Conservation (phyloP, 139 green algal species). For the Haematococcus lacustris region DNA sequence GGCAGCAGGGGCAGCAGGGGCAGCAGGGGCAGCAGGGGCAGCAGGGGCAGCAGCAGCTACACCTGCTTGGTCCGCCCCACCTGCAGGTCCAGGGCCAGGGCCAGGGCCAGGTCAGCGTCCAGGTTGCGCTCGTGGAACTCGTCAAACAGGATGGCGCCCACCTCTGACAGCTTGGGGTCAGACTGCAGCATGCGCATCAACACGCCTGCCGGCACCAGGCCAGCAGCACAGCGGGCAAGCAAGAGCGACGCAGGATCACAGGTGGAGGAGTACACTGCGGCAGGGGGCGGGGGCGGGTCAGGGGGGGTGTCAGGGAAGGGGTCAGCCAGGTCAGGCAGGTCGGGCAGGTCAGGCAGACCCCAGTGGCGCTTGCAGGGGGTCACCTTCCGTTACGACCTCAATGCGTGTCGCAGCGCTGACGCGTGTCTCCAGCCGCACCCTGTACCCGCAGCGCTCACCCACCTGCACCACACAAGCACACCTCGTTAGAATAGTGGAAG, state of each 20-base stretch:
- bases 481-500: background rate
- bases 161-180: constrained; percentile 38
- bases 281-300: too few relatives aligned
- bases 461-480: background rate
- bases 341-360: background rate
- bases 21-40: too few relatives aligned
- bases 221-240: background rate
- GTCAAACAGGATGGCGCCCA: constrained; percentile 31
- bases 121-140: constrained; percentile 65
- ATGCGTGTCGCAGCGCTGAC: constrained; percentile 31
- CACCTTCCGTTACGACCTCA: constrained; percentile 55
- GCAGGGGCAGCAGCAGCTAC: background rate
- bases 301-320: too few relatives aligned
- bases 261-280: too few relatives aligned
- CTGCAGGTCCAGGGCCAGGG: constrained; percentile 45
- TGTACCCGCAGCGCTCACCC: constrained; percentile 33
- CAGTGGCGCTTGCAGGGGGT: background rate
- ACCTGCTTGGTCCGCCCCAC: background rate
- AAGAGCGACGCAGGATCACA: background rate
- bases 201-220: constrained; percentile 17
- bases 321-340: too few relatives aligned
- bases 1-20: too few relatives aligned
- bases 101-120: constrained; percentile 51
- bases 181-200: constrained; percentile 42
- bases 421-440: constrained; percentile 39